Base-by-base conservation (phyloP, 2,329 filamentous ascomycete genomes). In the Penicillium sp. region DNA sequence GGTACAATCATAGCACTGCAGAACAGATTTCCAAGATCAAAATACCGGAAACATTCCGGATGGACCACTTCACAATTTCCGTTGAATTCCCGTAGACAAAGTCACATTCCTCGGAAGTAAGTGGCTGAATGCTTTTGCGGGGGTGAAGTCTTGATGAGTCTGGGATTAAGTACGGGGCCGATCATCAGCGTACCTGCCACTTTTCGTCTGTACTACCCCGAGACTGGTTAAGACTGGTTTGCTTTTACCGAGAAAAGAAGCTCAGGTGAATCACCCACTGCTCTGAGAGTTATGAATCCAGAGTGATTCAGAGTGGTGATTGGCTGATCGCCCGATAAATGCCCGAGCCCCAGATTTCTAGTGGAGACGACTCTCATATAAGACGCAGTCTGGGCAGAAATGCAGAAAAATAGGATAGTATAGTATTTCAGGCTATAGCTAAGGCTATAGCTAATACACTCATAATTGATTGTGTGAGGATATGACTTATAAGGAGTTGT, bases 301-400 rank as follows among this genome's bases (percentile, higher is more conserved):
- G 42, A 37, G 42, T 50, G 52, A 43, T 35, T 7, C 1, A 28
- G 10, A 1, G 4, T 35, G 27, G 4, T 60, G 55, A 66, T 66
- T 67, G 62, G 64, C 18, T 25, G 25, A 6, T 50, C 2, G 40
- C 42, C 64, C 65, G 65, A 64, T 49, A 65, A 66, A 59, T 63
- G 54, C 39, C 65, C 65, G 65, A 41, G 31, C 40, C 23, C 20
- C 43, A 2, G 20, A 23, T 23, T 23, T 23, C 20, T 23, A 35
- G 32, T 35, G 32, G 15, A 35, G 6, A 2, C 32, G 8, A 8
- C n/a, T 10, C 20, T 23, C 9, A 20, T 23, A 37, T 37, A 37
- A 37, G 33, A 20, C 15, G 2, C 9, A 8, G 15, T 20, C 6
- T 3, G 5, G 15, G 12, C 28, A 29, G 28, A 29, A 18, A 37